Percentiles rank a stretch among this genome's conserved stretches.
These are phyloP conservation scores for Nakazawaea ishiwadae DNA, from an alignment of 805 yeast species.

Conservation along the genomic window DNA sequence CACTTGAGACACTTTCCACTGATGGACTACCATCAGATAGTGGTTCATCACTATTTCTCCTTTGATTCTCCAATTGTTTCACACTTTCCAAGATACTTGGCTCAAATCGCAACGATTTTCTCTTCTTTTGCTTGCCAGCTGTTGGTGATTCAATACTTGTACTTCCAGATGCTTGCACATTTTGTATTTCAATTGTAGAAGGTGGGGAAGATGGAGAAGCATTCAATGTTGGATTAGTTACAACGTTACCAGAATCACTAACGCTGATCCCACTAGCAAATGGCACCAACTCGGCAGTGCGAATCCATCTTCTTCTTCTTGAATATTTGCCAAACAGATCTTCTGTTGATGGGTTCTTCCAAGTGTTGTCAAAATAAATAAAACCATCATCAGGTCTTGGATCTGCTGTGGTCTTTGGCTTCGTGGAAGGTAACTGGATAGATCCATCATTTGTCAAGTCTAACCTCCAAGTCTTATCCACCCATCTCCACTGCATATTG, in stretches of 20 bases:
- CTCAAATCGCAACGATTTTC: constrained; percentile 12
- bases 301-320: constrained; percentile 91
- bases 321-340: constrained; percentile 89
- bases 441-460: constrained; percentile 89
- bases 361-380: constrained; percentile 85
- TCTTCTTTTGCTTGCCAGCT: constrained; percentile 3
- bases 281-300: constrained; percentile 82
- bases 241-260: neutral
- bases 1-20: neutral
- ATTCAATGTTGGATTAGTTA: neutral
- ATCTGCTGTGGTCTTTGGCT: constrained; percentile 56
- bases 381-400: constrained; percentile 82
- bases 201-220: neutral
- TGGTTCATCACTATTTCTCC: neutral
- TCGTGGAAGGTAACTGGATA: constrained; percentile 60
- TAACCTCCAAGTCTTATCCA: constrained; percentile 86
- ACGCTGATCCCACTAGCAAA: constrained; percentile 16
- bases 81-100: constrained; percentile 8
- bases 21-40: neutral
- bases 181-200: constrained; percentile 7
- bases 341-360: constrained; percentile 88
- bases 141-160: neutral
- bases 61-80: constrained; percentile 2
- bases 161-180: constrained; percentile 7
- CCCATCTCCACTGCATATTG: constrained; percentile 91